Base-by-base conservation (phyloP, 345 rosid species). In the Brassica rapa region DNA sequence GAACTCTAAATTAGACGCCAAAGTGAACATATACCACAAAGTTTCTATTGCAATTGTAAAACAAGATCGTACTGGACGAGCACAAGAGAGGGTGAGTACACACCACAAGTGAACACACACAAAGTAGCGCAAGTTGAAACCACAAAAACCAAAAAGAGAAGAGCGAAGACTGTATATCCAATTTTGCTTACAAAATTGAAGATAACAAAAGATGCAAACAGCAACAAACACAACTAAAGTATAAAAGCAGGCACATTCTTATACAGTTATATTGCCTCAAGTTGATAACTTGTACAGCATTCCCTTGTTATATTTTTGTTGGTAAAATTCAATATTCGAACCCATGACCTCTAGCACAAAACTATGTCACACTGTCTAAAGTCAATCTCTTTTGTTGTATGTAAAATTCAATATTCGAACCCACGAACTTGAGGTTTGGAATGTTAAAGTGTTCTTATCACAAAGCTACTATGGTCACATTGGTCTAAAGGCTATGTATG, bases 41-140 rank as follows among this genome's bases (percentile, higher is more conserved):
- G 4, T 25, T 25, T 2, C 8, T 5, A 60, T 21, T 56, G 29
- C 12, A 63, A 37, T 2, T 7, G 12, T 14, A 3, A 41, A 72
- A 41, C 30, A 21, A 30, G 25, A 53, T 11, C 5, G 37, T 21
- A 43, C 25, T 71, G 3, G 16, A 12, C 25, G 16, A 60, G 29
- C 68, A 37, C 12, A 46, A 46, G 53, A 46, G 53, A 46, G 5
- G 53, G 16, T 14, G 25, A 39, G 35, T 23, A 25, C 67, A 35
- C 11, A 30, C 29, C 9, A 43, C 74, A 62, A 62, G 67, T 4
- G 4, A 75, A 39, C 66, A 57, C 27, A 59, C 46, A 63, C 66
- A 37, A 53, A 14, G 49, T 7, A 29, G 12, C 21, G 43, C 32
- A 56, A 39, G 23, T 30, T 10, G 23, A 24, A 56, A 37, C 43